A percentile compares a stretch with the other conserved stretches of the same genome.
Conservation (phyloP, 1,284 basidiomycete species). For the Melampsora abietis-canadensis region DNA sequence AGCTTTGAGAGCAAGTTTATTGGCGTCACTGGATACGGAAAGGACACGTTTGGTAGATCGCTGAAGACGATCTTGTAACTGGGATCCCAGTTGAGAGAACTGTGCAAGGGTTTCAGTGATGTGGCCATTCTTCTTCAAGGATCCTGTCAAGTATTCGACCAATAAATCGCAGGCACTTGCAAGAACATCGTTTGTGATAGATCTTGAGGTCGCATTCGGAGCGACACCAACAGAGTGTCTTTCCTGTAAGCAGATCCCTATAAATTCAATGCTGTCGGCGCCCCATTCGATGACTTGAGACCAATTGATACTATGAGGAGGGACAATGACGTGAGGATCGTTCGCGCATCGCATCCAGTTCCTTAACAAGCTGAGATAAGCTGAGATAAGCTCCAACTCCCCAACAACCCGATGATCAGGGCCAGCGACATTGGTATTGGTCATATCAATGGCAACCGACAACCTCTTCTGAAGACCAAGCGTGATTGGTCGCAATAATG, state of each 20-base stretch:
- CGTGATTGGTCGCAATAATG: conserved; percentile 25
- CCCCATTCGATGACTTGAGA: conserved; percentile 39
- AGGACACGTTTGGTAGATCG: neutral
- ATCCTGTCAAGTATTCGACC: conserved; percentile 11
- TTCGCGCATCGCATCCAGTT: conserved; percentile 37
- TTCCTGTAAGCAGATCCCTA: conserved; percentile 18
- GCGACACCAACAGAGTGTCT: neutral
- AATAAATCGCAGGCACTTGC: conserved; percentile 21
- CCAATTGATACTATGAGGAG: conserved; percentile 44
- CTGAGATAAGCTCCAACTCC: conserved; percentile 28
- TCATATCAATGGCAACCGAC: neutral
- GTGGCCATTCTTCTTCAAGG: conserved; percentile 10
- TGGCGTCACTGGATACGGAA: neutral
- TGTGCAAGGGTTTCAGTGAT: neutral
- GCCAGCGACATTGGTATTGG: neutral
- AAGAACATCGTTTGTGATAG: conserved; percentile 9
- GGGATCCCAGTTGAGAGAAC: neutral
- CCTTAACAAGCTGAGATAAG: conserved; percentile 33
- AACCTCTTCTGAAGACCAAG: conserved; percentile 18
- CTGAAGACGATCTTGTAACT: neutral
- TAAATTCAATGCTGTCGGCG: conserved; percentile 17
- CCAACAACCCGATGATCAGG: neutral
- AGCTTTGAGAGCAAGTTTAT: neutral
- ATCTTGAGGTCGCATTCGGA: neutral
- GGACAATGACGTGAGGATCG: conserved; percentile 33